phyloP scores from a whole-genome alignment of 495 filamentous ascomycete genomes.

The Hypoxylon fuscum region DNA sequence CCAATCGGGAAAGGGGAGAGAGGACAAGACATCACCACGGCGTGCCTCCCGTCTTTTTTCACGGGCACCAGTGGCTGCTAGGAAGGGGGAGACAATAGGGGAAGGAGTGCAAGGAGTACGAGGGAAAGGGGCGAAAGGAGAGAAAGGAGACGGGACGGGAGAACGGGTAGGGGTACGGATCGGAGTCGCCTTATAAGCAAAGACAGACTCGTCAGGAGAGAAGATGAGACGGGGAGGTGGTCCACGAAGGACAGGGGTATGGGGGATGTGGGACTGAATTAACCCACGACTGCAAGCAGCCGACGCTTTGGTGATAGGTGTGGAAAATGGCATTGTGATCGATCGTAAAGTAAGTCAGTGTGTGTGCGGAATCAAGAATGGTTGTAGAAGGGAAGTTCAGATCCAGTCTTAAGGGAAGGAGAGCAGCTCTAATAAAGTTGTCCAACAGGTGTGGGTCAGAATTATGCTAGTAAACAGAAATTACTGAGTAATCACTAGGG shows the following conservation, averaged over 20 bases:
- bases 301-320: constrained; percentile 30
- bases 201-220: constrained; percentile 6
- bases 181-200: constrained; percentile 33
- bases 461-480: constrained; percentile 11
- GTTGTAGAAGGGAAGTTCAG: constrained; percentile 1
- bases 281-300: constrained; percentile 41
- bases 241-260: constrained; percentile 24
- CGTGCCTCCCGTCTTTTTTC: constrained; percentile 30
- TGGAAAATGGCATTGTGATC: constrained; percentile 17
- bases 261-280: constrained; percentile 34
- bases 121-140: constrained; percentile 29
- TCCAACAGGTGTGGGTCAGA: background rate
- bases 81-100: constrained; percentile 14
- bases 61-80: constrained; percentile 22
- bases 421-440: constrained; percentile 6
- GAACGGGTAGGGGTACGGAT: constrained; percentile 35
- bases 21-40: background rate
- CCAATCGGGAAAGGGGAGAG: background rate
- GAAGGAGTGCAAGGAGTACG: constrained; percentile 22
- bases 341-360: background rate
- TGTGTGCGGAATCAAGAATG: constrained; percentile 11
- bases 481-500: background rate
- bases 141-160: constrained; percentile 43
- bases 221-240: background rate
- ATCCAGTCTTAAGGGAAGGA: background rate